A percentile compares a stretch with the other conserved stretches of the same genome.
phyloP scores from a whole-genome alignment of 2,329 filamentous ascomycete species.

The Biscogniauxia sp. region DNA sequence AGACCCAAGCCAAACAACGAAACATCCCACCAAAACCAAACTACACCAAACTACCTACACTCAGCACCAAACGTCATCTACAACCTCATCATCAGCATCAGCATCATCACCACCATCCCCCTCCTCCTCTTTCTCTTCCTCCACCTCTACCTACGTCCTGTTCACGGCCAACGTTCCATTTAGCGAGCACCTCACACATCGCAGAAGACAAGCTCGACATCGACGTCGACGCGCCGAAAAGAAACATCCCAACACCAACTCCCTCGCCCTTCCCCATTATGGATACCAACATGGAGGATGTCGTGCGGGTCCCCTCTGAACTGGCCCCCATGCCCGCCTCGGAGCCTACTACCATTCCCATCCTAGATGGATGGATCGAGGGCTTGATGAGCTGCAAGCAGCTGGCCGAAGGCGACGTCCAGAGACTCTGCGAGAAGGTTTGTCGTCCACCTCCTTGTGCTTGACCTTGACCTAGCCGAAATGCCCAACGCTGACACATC shows the following conservation, averaged over 20 bases:
- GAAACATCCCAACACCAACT: background rate
- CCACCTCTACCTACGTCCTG: too few relatives aligned
- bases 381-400: conserved; percentile 98
- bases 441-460: conserved; percentile 26
- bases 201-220: too few relatives aligned
- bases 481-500: conserved; percentile 32
- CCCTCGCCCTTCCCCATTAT: conserved; percentile 46
- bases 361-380: conserved; percentile 97
- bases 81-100: too few relatives aligned
- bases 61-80: too few relatives aligned
- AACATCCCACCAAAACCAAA: background rate
- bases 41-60: background rate
- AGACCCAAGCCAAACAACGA: background rate
- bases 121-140: too few relatives aligned
- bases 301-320: conserved; percentile 79
- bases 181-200: too few relatives aligned
- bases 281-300: conserved; percentile 99
- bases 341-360: conserved; percentile 87
- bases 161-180: too few relatives aligned
- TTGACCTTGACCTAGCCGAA: background rate
- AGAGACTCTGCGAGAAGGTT: conserved; percentile 97
- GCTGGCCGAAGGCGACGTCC: conserved; percentile 89
- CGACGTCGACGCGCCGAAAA: too few relatives aligned
- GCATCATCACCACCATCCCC: too few relatives aligned
- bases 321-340: conserved; percentile 64